Percentiles rank a stretch among this genome's conserved stretches.
phyloP scores from a whole-genome alignment of 2,329 filamentous ascomycete genomes.

The Sphaerulina vaccinii region DNA sequence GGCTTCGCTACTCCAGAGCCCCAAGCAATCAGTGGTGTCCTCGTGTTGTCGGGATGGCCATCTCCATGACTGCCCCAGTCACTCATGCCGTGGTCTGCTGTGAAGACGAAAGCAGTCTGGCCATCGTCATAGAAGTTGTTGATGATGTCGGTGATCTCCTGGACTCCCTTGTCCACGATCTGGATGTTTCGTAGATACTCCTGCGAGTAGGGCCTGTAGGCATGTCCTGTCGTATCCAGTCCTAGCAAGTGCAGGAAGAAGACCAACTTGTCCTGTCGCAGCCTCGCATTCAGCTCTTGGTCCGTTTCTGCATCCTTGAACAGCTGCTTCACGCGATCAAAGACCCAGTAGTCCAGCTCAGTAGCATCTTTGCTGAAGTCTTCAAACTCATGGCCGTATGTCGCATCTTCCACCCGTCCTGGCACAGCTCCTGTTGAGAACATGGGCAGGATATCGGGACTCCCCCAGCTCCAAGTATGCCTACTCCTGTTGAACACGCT shows the following conservation, averaged over 20 bases:
- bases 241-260: slow-evolving; percentile 95
- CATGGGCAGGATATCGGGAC: slow-evolving; percentile 96
- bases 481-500: slow-evolving; percentile 96
- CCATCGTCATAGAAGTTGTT: slow-evolving; percentile 79
- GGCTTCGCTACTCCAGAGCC: slow-evolving; percentile 85
- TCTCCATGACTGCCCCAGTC: slow-evolving; percentile 99
- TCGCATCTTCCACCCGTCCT: slow-evolving; percentile 82
- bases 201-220: slow-evolving; percentile 84
- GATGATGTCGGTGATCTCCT: slow-evolving; percentile 77
- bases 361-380: slow-evolving; percentile 84
- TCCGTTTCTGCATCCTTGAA: slow-evolving; percentile 80
- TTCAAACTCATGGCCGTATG: slow-evolving; percentile 79
- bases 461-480: slow-evolving; percentile 99
- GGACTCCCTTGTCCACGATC: slow-evolving; percentile 84
- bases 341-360: slow-evolving; percentile 88
- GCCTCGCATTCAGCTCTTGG: slow-evolving; percentile 65
- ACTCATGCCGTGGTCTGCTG: slow-evolving; percentile 97
- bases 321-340: slow-evolving; percentile 84
- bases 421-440: slow-evolving; percentile 90
- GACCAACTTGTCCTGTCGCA: slow-evolving; percentile 82
- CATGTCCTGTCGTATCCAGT: slow-evolving; percentile 85
- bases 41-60: slow-evolving; percentile 93
- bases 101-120: slow-evolving; percentile 93
- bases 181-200: slow-evolving; percentile 96
- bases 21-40: slow-evolving; percentile 90